Base-by-base conservation (phyloP, 352 stramenopile genomes). In the Achlya hypogyna region DNA sequence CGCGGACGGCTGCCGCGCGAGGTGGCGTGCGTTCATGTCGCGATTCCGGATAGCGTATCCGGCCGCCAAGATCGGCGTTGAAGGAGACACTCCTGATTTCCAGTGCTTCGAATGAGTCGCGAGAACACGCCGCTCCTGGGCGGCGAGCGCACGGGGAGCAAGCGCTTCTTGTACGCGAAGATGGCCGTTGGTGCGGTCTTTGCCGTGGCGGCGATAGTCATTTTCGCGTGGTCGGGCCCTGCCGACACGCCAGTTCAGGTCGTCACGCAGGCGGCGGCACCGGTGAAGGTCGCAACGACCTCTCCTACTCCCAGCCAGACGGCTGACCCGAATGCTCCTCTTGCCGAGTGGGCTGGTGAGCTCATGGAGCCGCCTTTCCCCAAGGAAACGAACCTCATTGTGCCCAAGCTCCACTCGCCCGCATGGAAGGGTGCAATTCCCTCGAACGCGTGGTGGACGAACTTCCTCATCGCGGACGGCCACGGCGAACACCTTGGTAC, bases 381-480 rank as follows among this genome's bases (percentile, higher is more conserved):
- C 18, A 51, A 64, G 23, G 35, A 51, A 16, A 38, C 54, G 6
- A 64, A 64, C 29, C 40, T 64, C 28, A 64, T 88, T 52, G 58
- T 71, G 12, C 65, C 78, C 58, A 77, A 78, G 40, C 63, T 77
- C 27, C 82, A 90, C 65, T 73, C 79, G 20, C 73, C 71, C 25
- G 67, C 53, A 38, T 87, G 88, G 51, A 53, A 67, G 12, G 65
- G 71, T 23, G 75, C 84, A 42, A 75, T 91, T 51, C 90, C 90
- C 14, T 96, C 90, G 23, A 95, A 95, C 53, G 82, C 82, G 31
- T 97, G 92, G 75, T 97, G 88, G 87, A 90, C 86, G 0, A 96
- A 96, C 52, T 62, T 96, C 40, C 77, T 95, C 23, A 78, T 96
- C 31, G 81, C 71, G 35, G 84, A 93, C 58, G 69, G 76, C 40